Conservation (phyloP, 371 early-diverging fungal species). For the Saksenaea oblongispora region DNA sequence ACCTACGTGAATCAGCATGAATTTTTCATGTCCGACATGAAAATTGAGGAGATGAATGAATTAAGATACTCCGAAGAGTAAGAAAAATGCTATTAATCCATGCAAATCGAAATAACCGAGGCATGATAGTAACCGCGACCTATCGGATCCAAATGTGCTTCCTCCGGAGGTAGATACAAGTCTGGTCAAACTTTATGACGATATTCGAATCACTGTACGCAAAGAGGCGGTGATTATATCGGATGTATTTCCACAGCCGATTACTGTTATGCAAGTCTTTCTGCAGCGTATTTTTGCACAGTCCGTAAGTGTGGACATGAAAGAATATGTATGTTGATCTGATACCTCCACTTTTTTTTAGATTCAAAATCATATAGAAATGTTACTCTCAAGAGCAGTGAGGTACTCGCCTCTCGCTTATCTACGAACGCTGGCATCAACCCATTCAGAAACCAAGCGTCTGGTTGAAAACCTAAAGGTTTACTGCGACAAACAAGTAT, state of each 20-base stretch:
- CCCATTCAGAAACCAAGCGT: constrained; percentile 75
- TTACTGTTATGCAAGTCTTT: constrained; percentile 88
- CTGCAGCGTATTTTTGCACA: constrained; percentile 95
- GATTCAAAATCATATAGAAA: constrained; percentile 88
- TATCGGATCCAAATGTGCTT: constrained; percentile 45
- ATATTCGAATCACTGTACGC: constrained; percentile 77
- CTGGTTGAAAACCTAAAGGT: constrained; percentile 76
- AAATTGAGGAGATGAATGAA: constrained; percentile 62
- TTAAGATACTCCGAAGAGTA: constrained; percentile 47
- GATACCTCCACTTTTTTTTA: constrained; percentile 19
- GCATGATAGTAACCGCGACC: constrained; percentile 28
- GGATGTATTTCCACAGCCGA: constrained; percentile 91
- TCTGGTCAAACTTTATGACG: constrained; percentile 78
- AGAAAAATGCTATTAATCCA: constrained; percentile 7
- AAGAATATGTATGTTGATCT: background rate
- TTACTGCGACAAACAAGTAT: constrained; percentile 59
- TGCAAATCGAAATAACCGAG: background rate
- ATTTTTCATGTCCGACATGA: constrained; percentile 86
- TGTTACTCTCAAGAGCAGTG: constrained; percentile 70
- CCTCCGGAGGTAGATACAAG: constrained; percentile 79
- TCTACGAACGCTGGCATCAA: constrained; percentile 74
- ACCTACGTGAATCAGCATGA: constrained; percentile 96
- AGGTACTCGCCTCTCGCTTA: constrained; percentile 74
- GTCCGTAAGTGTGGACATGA: constrained; percentile 61
- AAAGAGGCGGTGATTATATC: constrained; percentile 90